Base-by-base conservation (phyloP, 2,329 filamentous ascomycete genomes). In the Coniochaeta sp. region DNA sequence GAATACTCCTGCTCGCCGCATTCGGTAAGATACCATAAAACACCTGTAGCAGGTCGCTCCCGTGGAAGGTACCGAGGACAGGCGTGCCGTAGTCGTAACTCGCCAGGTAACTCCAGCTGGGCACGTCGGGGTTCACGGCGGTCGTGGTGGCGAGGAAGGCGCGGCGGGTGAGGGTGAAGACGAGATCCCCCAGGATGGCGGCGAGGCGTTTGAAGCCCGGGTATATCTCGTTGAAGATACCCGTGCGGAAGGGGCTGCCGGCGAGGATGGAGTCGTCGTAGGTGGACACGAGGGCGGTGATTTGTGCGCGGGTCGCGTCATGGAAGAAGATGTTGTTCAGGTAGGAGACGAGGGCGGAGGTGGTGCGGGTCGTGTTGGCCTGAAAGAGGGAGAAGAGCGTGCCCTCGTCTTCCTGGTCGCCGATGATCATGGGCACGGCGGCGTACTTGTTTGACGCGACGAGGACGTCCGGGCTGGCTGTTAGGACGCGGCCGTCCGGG, bases 321-420 rank as follows among this genome's bases (percentile, higher is more conserved):
- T 74, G 66, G 71, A 89, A 91, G 71, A 81, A 86, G 49, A 80
- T 57, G 1, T 67, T 62, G 1, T 68, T 60, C 20, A 94, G 67
- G 61, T 92, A 92, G 16, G 76, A 68, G 30, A 82, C 74, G 0
- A 91, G 58, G 6, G 81, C 67, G 1, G 68, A 67, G 0, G 75
- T 81, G 1, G 76, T 85, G 6, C 7, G n/a, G 9, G 80, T 87
- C 49, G 91, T 70, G 63, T 91, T 89, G 28, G 67, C 63, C 57
- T 88, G 85, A 64, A 85, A 84, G 30, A 91, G 72, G 5, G 83
- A 74, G 63, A 91, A 90, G 2, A 91, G 66, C 0, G 87, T 90
- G 16, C 87, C 87, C 66, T 92, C 87, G 61, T 92, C 88, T 70
- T 91, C 87, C 65, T 90, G 86, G 61, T 89, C 79, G 38, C 88